Evolutionary conservation across 495 filamentous ascomycete genomes (phyloP).

Genomic region (Corynascus novoguineensis): DNA sequence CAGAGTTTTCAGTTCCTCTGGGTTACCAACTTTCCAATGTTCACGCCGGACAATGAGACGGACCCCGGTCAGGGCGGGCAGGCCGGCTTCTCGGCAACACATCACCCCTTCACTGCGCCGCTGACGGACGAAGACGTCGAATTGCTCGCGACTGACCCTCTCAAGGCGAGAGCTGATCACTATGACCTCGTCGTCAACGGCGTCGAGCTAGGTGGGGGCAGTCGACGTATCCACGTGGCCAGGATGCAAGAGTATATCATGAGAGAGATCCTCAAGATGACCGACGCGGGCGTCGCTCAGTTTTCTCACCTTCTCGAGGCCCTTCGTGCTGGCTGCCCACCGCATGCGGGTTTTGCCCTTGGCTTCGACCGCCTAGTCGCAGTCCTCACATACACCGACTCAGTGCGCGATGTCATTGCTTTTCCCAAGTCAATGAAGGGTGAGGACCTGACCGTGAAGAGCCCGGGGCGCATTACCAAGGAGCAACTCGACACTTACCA

Average conservation of each 20-base stretch:
- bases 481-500: constrained; percentile 69
- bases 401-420: constrained; percentile 86
- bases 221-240: constrained; percentile 84
- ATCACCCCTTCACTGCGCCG: constrained; percentile 95
- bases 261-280: constrained; percentile 68
- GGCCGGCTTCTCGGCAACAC: constrained; percentile 78
- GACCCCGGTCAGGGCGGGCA: constrained; percentile 79
- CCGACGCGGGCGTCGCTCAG: constrained; percentile 57
- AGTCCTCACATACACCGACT: constrained; percentile 66
- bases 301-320: constrained; percentile 82
- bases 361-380: constrained; percentile 90
- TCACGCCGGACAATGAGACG: constrained; percentile 60
- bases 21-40: constrained; percentile 87
- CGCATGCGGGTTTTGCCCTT: constrained; percentile 88
- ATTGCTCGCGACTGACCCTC: constrained; percentile 64
- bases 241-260: constrained; percentile 80
- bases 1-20: constrained; percentile 65
- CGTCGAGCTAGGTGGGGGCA: constrained; percentile 89
- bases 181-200: constrained; percentile 97
- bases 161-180: constrained; percentile 69
- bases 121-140: constrained; percentile 66
- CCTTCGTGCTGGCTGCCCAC: constrained; percentile 85
- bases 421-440: constrained; percentile 91
- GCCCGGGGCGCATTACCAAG: constrained; percentile 59
- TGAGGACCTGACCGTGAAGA: constrained; percentile 73